These are phyloP conservation scores for Zygosaccharomyces kombuchaensis DNA, from an alignment of 805 yeast genomes.

Conservation along the genomic window DNA sequence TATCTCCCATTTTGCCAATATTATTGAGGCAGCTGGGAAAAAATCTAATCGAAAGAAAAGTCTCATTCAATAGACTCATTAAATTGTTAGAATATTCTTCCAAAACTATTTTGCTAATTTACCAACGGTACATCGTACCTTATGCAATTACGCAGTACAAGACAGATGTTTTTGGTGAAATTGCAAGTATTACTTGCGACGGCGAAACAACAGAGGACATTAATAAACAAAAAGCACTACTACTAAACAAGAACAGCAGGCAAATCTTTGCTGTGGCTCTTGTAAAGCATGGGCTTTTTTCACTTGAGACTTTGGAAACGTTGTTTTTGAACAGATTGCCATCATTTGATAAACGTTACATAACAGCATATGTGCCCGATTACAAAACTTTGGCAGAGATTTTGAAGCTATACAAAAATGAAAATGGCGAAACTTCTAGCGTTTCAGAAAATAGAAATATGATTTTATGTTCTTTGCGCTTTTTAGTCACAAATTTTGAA, in stretches of 20 bases:
- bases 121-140: conserved; percentile 73
- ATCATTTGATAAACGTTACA: conserved; percentile 27
- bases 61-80: conserved; percentile 55
- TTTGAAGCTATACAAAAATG: conserved; percentile 27
- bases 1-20: conserved; percentile 75
- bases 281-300: conserved; percentile 32
- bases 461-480: conserved; percentile 28
- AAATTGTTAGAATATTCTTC: conserved; percentile 60
- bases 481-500: conserved; percentile 27
- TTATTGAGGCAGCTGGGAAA: conserved; percentile 62
- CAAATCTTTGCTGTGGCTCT: conserved; percentile 35
- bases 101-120: conserved; percentile 59
- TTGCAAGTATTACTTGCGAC: conserved; percentile 31
- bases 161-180: conserved; percentile 48
- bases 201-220: conserved; percentile 18
- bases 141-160: conserved; percentile 63
- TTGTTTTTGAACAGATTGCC: conserved; percentile 30
- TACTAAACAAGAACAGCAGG: conserved; percentile 30
- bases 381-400: conserved; percentile 34
- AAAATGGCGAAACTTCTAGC: conserved; percentile 11
- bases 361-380: conserved; percentile 30
- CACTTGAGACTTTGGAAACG: conserved; percentile 30
- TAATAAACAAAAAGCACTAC: conserved; percentile 19
- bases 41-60: conserved; percentile 45
- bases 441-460: conserved; percentile 22